These are phyloP conservation scores for Cladophialophora psammophila DNA, from an alignment of 2,329 filamentous ascomycete genomes.

Conservation along the genomic window DNA sequence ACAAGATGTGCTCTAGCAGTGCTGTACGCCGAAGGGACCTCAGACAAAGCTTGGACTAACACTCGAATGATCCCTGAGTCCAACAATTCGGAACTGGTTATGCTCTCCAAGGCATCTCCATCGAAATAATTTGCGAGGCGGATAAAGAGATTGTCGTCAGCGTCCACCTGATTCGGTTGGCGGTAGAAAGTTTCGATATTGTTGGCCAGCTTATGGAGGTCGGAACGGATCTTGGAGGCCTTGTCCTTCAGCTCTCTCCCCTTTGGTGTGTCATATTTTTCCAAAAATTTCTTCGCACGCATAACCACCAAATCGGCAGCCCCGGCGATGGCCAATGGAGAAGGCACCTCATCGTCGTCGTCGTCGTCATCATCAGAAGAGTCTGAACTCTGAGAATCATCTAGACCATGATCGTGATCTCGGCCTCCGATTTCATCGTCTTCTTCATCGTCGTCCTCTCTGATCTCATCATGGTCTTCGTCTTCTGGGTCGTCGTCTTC, in stretches of 20 bases:
- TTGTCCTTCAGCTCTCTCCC: conserved; percentile 78
- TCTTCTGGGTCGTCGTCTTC: conserved; percentile 58
- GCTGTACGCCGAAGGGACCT: conserved; percentile 21
- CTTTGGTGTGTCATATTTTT: conserved; percentile 79
- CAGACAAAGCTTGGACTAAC: conserved; percentile 75
- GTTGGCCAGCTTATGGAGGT: conserved; percentile 73
- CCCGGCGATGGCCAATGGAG: conserved; percentile 52
- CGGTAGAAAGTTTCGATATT: conserved; percentile 76
- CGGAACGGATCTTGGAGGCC: conserved; percentile 75
- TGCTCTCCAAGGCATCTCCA: conserved; percentile 85
- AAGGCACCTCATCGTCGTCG: conserved; percentile 45
- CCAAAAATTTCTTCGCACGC: conserved; percentile 82
- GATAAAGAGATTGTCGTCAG: conserved; percentile 73
- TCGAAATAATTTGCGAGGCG: conserved; percentile 85
- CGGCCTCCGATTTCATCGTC: conserved; percentile 62
- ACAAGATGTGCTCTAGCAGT: conserved; percentile 83
- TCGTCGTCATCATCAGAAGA: conserved; percentile 56
- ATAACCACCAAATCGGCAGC: conserved; percentile 76
- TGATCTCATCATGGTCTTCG: conserved; percentile 55
- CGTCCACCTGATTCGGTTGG: conserved; percentile 41
- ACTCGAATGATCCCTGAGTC: conserved; percentile 88
- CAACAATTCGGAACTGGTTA: conserved; percentile 92
- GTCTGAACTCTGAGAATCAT: conserved; percentile 72
- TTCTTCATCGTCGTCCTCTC: conserved; percentile 52
- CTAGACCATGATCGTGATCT: conserved; percentile 63